Percentiles rank a stretch among this genome's conserved stretches.
Conservation (phyloP, 257 asterid species). For the Solanum sitiens region DNA sequence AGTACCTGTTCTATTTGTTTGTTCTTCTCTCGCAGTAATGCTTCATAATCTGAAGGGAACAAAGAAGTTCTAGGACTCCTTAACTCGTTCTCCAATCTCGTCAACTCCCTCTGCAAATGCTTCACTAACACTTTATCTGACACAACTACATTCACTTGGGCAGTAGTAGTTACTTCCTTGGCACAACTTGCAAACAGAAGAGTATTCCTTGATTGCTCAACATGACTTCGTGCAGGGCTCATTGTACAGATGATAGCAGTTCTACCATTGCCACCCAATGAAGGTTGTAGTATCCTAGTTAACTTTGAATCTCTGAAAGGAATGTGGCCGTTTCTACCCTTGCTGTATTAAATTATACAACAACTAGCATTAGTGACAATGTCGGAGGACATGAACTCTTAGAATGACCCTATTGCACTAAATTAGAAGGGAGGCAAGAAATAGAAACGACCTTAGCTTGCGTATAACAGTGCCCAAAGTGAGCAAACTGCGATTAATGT, state of each 20-base stretch:
- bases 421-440: background rate
- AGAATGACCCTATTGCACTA: background rate
- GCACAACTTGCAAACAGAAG: slow-evolving; percentile 97
- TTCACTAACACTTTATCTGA: slow-evolving; percentile 86
- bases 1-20: slow-evolving; percentile 68
- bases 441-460: slow-evolving; percentile 57
- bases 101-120: slow-evolving; percentile 70
- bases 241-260: slow-evolving; percentile 87
- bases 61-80: slow-evolving; percentile 37
- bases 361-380: background rate
- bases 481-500: slow-evolving; percentile 89
- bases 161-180: slow-evolving; percentile 82
- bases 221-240: slow-evolving; percentile 88
- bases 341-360: slow-evolving; percentile 38
- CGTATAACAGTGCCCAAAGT: slow-evolving; percentile 92
- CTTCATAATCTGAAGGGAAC: slow-evolving; percentile 30
- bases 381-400: background rate
- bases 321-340: slow-evolving; percentile 71
- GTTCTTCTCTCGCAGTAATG: slow-evolving; percentile 60
- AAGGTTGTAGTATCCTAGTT: slow-evolving; percentile 82
- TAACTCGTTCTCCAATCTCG: slow-evolving; percentile 63
- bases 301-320: slow-evolving; percentile 96
- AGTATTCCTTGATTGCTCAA: slow-evolving; percentile 95
- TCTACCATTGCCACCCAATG: slow-evolving; percentile 85
- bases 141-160: slow-evolving; percentile 78